These are phyloP conservation scores for Capronia americana DNA, from an alignment of 2,329 filamentous ascomycete species.

Conservation along the genomic window DNA sequence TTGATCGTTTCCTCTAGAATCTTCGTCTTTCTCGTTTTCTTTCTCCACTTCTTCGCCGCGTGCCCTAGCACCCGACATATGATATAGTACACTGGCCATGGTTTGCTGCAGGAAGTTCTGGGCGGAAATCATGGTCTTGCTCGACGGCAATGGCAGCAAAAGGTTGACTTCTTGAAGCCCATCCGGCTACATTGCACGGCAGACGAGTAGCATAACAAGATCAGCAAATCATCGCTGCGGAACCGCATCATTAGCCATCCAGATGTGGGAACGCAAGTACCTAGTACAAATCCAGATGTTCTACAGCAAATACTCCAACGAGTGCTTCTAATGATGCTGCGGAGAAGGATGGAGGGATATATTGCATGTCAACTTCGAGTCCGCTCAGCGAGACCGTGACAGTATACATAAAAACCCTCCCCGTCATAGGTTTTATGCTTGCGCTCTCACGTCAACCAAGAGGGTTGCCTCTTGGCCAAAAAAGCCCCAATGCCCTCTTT, in stretches of 20 bases:
- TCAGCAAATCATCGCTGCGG: no score
- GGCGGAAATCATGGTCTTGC: no score
- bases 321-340: neutral
- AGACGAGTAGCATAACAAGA: no score
- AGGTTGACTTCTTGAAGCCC: no score
- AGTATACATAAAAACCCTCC: neutral
- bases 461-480: neutral
- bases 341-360: neutral
- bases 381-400: neutral
- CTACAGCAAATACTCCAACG: neutral
- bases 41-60: neutral
- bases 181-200: no score
- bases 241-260: no score
- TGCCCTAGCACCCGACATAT: neutral
- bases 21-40: neutral
- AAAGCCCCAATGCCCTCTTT: neutral
- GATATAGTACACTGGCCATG: no score
- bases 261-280: no score
- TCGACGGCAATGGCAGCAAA: no score
- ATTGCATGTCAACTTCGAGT: neutral
- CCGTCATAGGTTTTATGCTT: no score
- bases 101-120: no score
- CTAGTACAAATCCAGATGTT: neutral
- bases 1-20: neutral
- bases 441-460: neutral